These are phyloP conservation scores for Hydnomerulius pinastri DNA, from an alignment of 768 basidiomycete genomes.

Conservation along the genomic window DNA sequence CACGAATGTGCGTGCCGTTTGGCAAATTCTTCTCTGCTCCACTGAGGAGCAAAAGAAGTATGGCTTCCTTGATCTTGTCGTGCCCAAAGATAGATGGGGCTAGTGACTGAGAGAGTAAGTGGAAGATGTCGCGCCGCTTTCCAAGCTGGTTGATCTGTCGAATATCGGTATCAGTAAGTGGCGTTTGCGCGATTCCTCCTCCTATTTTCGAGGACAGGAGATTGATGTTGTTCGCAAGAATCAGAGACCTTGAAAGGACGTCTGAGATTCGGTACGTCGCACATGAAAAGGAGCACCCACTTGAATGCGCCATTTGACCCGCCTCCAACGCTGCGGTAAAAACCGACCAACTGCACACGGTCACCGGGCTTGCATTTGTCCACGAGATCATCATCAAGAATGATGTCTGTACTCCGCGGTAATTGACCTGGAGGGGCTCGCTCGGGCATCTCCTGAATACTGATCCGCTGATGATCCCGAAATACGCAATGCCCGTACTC, in stretches of 20 bases:
- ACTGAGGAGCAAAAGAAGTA: slow-evolving; percentile 89
- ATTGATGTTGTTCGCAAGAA: slow-evolving; percentile 94
- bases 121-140: slow-evolving; percentile 85
- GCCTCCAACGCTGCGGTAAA: slow-evolving; percentile 92
- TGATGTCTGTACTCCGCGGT: slow-evolving; percentile 93
- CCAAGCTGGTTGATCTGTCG: slow-evolving; percentile 93
- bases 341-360: slow-evolving; percentile 93
- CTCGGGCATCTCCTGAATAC: slow-evolving; percentile 99
- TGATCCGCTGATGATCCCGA: slow-evolving; percentile 95
- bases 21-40: slow-evolving; percentile 97
- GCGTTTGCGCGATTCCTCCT: slow-evolving; percentile 91
- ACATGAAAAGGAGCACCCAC: slow-evolving; percentile 44
- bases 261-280: slow-evolving; percentile 11
- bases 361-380: slow-evolving; percentile 98
- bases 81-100: slow-evolving; percentile 98
- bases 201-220: slow-evolving; percentile 93
- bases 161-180: slow-evolving; percentile 91
- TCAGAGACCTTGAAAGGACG: slow-evolving; percentile 65
- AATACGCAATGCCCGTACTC: slow-evolving; percentile 93
- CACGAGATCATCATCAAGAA: slow-evolving; percentile 94
- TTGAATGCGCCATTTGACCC: slow-evolving; percentile 93
- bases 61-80: slow-evolving; percentile 92
- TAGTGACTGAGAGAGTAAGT: slow-evolving; percentile 88
- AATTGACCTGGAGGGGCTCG: slow-evolving; percentile 96
- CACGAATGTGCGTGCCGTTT: slow-evolving; percentile 98